These are phyloP conservation scores for Penicillium sp. DNA, from an alignment of 2,329 filamentous ascomycete species.

Conservation along the genomic window DNA sequence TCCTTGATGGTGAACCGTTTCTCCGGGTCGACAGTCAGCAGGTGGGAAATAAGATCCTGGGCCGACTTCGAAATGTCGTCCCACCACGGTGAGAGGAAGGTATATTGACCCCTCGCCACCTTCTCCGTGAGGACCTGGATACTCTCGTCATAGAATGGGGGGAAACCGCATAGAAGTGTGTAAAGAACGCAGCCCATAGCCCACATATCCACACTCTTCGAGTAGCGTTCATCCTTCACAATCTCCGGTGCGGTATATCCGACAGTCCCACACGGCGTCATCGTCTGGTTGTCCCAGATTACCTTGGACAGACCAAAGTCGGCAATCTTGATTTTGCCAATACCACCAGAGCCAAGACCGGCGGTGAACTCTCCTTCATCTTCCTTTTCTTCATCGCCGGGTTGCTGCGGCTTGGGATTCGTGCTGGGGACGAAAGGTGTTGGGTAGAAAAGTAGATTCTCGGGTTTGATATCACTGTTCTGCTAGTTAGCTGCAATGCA, in stretches of 20 bases:
- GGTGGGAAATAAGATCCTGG: slow-evolving; percentile 90
- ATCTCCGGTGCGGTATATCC: slow-evolving; percentile 98
- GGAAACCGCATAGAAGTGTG: slow-evolving; percentile 94
- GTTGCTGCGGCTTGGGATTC: slow-evolving; percentile 75
- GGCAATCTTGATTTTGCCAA: slow-evolving; percentile 94
- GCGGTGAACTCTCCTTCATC: slow-evolving; percentile 92
- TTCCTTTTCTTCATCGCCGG: slow-evolving; percentile 94
- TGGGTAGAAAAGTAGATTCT: slow-evolving; percentile 93
- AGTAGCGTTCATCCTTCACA: slow-evolving; percentile 98
- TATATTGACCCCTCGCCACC: slow-evolving; percentile 94
- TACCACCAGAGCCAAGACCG: slow-evolving; percentile 83
- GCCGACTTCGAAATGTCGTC: slow-evolving; percentile 96
- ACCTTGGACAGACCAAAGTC: slow-evolving; percentile 98
- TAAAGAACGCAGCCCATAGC: slow-evolving; percentile 95
- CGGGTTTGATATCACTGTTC: slow-evolving; percentile 77
- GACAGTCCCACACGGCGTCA: slow-evolving; percentile 98
- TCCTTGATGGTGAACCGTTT: slow-evolving; percentile 92
- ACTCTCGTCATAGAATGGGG: slow-evolving; percentile 97
- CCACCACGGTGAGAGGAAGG: slow-evolving; percentile 98
- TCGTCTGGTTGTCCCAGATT: slow-evolving; percentile 96
- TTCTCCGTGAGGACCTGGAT: slow-evolving; percentile 97
- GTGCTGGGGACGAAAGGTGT: slow-evolving; percentile 80
- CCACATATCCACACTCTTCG: slow-evolving; percentile 99
- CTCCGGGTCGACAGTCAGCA: slow-evolving; percentile 91
- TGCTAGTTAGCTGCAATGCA: slow-evolving; percentile 11